These are phyloP conservation scores for Astragalus glycyphyllos DNA, from an alignment of 306 rosid genomes.

Conservation along the genomic window DNA sequence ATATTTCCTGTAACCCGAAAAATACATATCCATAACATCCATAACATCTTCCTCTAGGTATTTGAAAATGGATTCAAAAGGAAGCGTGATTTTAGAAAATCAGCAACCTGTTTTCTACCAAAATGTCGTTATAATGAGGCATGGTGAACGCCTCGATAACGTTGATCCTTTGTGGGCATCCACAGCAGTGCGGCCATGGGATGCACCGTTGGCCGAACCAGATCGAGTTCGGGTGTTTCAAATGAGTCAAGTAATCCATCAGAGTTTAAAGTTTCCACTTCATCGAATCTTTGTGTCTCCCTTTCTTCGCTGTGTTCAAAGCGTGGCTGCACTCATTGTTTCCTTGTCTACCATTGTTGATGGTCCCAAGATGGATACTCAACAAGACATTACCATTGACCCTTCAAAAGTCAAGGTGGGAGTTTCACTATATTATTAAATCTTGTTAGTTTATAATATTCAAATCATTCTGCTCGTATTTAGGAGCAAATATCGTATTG, in stretches of 20 bases:
- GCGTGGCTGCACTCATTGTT: constrained; percentile 54
- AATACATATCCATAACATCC: too few species aligned
- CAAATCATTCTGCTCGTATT: too few species aligned
- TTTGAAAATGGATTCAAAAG: constrained; percentile 36
- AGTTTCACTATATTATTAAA: neutral
- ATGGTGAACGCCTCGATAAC: constrained; percentile 83
- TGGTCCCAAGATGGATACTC: neutral
- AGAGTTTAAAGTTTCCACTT: constrained; percentile 59
- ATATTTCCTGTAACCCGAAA: too few species aligned
- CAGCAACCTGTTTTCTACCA: constrained; percentile 47
- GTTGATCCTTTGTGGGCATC: constrained; percentile 59
- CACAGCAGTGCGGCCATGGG: constrained; percentile 75
- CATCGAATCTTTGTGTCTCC: constrained; percentile 83
- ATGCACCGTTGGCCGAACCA: constrained; percentile 61
- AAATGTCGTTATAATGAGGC: constrained; percentile 82
- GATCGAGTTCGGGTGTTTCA: constrained; percentile 62
- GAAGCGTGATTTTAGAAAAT: neutral
- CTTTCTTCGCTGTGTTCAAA: constrained; percentile 82
- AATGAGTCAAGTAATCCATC: constrained; percentile 56
- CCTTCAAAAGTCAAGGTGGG: constrained; percentile 63
- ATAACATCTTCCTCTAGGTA: too few species aligned
- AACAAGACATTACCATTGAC: constrained; percentile 38
- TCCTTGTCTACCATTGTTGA: constrained; percentile 53
- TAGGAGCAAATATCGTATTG: too few species aligned
- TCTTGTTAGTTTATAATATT: neutral